Evolutionary conservation across 2,329 filamentous ascomycete species (phyloP).

Genomic region (Scedosporium apiospermum): DNA sequence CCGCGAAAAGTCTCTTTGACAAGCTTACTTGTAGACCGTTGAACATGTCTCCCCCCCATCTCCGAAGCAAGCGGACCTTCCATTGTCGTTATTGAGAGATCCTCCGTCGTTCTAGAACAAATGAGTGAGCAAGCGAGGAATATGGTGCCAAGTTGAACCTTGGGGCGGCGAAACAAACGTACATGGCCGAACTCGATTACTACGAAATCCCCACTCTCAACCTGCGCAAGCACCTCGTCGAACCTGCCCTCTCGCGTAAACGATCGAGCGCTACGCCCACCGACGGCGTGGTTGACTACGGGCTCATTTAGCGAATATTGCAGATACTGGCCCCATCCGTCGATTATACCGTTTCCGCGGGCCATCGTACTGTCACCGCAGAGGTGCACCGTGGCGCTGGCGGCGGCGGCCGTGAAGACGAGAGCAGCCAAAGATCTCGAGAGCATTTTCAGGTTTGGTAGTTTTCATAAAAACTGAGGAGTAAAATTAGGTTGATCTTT

Average conservation of each 20-base stretch:
- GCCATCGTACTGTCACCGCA: constrained; percentile 57
- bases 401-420: constrained; percentile 3
- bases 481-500: too few species aligned
- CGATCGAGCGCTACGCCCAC: constrained; percentile 55
- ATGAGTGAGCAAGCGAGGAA: too few species aligned
- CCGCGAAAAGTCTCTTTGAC: neutral
- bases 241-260: constrained; percentile 60
- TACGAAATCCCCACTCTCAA: constrained; percentile 53
- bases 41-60: constrained; percentile 42
- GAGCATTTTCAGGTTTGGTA: too few species aligned
- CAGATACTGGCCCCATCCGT: constrained; percentile 56
- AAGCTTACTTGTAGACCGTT: constrained; percentile 33
- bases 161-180: too few species aligned
- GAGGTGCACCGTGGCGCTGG: constrained; percentile 36
- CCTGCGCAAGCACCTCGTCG: constrained; percentile 38
- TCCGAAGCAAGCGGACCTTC: constrained; percentile 49
- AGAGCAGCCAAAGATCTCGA: neutral
- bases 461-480: too few species aligned
- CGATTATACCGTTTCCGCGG: constrained; percentile 29
- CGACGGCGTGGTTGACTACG: constrained; percentile 51
- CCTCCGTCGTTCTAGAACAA: constrained; percentile 49
- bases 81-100: constrained; percentile 47
- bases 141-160: too few species aligned
- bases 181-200: constrained; percentile 61
- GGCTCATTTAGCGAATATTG: constrained; percentile 30